phyloP scores from a whole-genome alignment of 208 protist species.

The Trypanosoma melophagium region DNA sequence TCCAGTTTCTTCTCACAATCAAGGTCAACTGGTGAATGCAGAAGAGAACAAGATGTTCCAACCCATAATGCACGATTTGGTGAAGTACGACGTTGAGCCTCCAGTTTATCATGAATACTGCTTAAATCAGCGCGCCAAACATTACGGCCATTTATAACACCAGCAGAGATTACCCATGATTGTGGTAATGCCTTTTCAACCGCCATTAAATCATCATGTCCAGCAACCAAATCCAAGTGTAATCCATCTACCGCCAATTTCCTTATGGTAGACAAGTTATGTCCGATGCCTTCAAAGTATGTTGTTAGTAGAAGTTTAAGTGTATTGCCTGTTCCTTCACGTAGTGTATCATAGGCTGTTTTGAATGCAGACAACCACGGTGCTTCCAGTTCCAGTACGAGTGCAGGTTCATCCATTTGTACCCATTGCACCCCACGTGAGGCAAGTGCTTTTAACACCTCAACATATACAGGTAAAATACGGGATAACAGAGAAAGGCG shows the following conservation, averaged over 20 bases:
- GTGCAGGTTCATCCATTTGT: constrained; percentile 86
- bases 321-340: constrained; percentile 12
- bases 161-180: constrained; percentile 64
- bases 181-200: constrained; percentile 44
- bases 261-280: constrained; percentile 44
- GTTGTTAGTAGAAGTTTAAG: constrained; percentile 71
- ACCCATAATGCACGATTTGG: constrained; percentile 53
- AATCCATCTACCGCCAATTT: constrained; percentile 65
- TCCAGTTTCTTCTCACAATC: constrained; percentile 53
- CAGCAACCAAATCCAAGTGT: constrained; percentile 68
- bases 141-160: constrained; percentile 88
- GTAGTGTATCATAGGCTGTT: constrained; percentile 36
- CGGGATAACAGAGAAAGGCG: constrained; percentile 39
- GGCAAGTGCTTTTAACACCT: constrained; percentile 58
- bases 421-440: constrained; percentile 59
- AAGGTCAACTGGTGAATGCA: constrained; percentile 77
- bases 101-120: constrained; percentile 22
- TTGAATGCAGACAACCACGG: constrained; percentile 33
- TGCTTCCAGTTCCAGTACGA: constrained; percentile 65
- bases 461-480: constrained; percentile 64
- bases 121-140: constrained; percentile 74
- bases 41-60: constrained; percentile 76
- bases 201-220: constrained; percentile 31
- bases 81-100: constrained; percentile 24
- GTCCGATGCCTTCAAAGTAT: constrained; percentile 79